Base-by-base conservation (phyloP, 192 early-diverging fungal species). In the Gryganskiella cystojenkinii region DNA sequence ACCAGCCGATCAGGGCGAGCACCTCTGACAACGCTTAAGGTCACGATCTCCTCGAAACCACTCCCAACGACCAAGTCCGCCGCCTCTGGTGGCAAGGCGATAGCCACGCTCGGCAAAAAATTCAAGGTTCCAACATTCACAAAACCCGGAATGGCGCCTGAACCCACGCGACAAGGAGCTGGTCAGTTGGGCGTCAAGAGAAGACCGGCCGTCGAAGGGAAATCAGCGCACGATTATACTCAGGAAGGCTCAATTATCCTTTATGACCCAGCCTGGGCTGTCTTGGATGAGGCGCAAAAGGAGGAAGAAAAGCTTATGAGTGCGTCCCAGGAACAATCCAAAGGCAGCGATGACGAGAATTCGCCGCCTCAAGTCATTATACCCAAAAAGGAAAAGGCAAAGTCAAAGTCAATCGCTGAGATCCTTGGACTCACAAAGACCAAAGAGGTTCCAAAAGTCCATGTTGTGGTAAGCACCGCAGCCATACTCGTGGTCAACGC, bases 201-300 rank as follows among this genome's bases (percentile, higher is more conserved):
- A 45, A 27, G 65, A 51, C 47, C 49, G 20, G 42, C 50, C 2
- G 57, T 86, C 25, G 61, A 74, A 43, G 86, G 67, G 30, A 89
- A 90, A 10, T 88, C 93, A 6, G 83, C 93, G 22, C 90, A 97
- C 62, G 95, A 96, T 53, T 95, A 94, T 14, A 92, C 91, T 13
- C 88, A 88, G 8, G 90, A 92, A 50, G 91, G 89, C 25, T 94
- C 98, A 1, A 86, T 99, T 35, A 87, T 99, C 9, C 70, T 99
- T 10, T 96, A 93, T 81, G 86, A 91, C 52, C 96, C 96, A 25
- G 82, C 78, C 1, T 74, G 84, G 61, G 79, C 71, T 14, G 65
- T 79, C 43, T 66, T 87, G 19, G 85, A 88, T 1, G 87, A 87
- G 30, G 73, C 82, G 0, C 86, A 88, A 44, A 65, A 84, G 24